Evolutionary conservation across 441 rosid species (phyloP), one percentile per base, ranked within the genome.

Genomic region (Erodium texanum): DNA sequence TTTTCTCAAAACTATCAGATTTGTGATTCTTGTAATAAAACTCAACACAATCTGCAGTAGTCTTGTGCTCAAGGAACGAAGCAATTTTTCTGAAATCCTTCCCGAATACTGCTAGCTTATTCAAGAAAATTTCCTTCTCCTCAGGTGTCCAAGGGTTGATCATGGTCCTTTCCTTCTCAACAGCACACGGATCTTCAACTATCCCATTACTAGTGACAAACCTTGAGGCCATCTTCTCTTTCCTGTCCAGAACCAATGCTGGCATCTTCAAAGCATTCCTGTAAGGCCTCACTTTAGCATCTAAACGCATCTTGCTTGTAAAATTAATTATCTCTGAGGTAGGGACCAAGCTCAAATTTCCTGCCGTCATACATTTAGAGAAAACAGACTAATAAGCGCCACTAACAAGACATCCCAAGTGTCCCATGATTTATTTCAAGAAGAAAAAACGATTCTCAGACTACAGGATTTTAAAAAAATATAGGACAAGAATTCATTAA

Each of bases 11-110:
- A 75, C 79, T 71, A 78, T 86, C 99, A 70, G 97, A 89, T 73
- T 95, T 95, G 81, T 90, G 99, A 75, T 95, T 95, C 75, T 92
- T 95, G 83, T 92, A 95, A 81, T 95, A 95, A 76, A 92, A 95
- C 78, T 92, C 89, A 65, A 95, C 85, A 78, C 98, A 95, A 75
- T 92, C 98, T 15, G 99, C 98, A 76, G 92, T 95, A 56, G 89
- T 90, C 83, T 95, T 95, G 73, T 90, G 90, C 65, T 88, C 84
- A 67, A 95, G 90, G 81, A 76, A 92, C 16, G 93, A 82, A 75
- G 98, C 90, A 75, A 95, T 89, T 81, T 82, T 92, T 66, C 78
- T 75, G 72, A 92, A 95, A 81, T 92, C 89, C 81, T 95, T 95
- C 73, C 99, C 98, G 58, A 82, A 83, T 12, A 71, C 32, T 6